phyloP scores from a whole-genome alignment of 192 early-diverging fungal species.

The Umbelopsis sp. region DNA sequence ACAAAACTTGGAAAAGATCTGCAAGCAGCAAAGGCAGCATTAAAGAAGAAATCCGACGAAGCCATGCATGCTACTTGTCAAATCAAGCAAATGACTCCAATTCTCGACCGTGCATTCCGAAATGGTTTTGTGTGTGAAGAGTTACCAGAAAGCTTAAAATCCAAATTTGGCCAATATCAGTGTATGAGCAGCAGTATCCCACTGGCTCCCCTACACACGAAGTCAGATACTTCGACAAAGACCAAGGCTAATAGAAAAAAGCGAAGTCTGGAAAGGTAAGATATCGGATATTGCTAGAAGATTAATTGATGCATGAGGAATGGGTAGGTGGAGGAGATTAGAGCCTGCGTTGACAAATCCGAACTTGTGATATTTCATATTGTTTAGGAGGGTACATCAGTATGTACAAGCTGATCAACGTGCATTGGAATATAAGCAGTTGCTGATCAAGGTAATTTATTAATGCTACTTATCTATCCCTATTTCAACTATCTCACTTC shows the following conservation, averaged over 20 bases:
- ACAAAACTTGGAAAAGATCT: background rate
- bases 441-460: background rate
- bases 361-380: too few relatives aligned
- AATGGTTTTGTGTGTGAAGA: conserved; percentile 10
- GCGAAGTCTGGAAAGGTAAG: background rate
- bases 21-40: background rate
- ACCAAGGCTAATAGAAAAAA: background rate
- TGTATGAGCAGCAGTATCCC: background rate
- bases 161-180: background rate
- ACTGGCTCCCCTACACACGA: background rate
- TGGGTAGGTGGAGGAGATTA: too few relatives aligned
- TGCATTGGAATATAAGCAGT: conserved; percentile 1
- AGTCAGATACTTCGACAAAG: background rate
- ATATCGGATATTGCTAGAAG: background rate
- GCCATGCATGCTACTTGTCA: background rate
- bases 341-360: too few relatives aligned
- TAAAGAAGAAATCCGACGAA: conserved; percentile 3
- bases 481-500: background rate
- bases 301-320: background rate
- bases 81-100: conserved; percentile 4
- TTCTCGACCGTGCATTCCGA: background rate
- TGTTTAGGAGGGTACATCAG: background rate
- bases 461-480: background rate
- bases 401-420: conserved; percentile 11
- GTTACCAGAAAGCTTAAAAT: background rate